These are phyloP conservation scores for Entamoeba histolytica DNA, from an alignment of 208 protist species.

Conservation along the genomic window DNA sequence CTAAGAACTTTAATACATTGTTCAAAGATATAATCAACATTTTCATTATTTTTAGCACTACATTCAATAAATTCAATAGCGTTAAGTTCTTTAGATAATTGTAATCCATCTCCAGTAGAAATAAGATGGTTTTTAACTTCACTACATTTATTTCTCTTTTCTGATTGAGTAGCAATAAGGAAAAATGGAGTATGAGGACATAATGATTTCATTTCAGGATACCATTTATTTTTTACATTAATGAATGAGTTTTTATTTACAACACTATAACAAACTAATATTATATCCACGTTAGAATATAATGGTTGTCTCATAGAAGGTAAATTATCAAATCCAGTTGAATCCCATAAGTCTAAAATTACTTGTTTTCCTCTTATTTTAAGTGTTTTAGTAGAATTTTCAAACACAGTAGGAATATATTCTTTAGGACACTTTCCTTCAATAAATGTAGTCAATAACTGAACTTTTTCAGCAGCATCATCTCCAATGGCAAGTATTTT, in stretches of 20 bases:
- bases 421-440: background rate
- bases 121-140: background rate
- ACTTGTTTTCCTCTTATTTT: background rate
- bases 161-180: background rate
- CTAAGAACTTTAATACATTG: background rate
- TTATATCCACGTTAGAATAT: background rate
- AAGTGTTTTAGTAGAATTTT: background rate
- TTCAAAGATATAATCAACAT: background rate
- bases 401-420: background rate
- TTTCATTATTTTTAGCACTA: background rate
- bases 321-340: background rate
- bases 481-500: background rate
- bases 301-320: background rate
- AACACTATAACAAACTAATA: background rate
- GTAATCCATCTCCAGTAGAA: background rate
- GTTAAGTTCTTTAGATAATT: background rate
- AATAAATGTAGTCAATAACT: background rate
- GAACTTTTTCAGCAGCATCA: background rate
- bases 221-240: background rate
- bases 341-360: background rate
- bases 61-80: background rate
- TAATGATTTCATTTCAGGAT: background rate
- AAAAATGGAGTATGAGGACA: background rate
- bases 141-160: background rate
- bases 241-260: background rate